Evolutionary conservation across 2,329 filamentous ascomycete genomes (phyloP).

Genomic region (Exophiala dermatitidis): DNA sequence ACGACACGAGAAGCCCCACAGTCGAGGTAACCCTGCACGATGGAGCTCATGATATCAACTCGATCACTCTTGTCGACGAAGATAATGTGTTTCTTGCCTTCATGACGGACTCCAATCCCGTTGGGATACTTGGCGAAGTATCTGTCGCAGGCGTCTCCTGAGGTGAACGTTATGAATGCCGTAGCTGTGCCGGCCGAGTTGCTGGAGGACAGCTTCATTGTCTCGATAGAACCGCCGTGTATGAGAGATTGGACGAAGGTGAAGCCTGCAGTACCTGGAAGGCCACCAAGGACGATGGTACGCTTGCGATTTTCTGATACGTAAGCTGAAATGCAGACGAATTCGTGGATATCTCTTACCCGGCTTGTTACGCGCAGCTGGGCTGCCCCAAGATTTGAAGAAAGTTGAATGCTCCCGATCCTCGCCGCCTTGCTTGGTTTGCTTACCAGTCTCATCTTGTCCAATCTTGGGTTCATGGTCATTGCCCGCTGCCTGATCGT

Average conservation of each 20-base stretch:
- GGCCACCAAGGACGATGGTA: constrained; percentile 32
- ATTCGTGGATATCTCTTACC: constrained; percentile 15
- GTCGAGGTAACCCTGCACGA: constrained; percentile 37
- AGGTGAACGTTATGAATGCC: constrained; percentile 34
- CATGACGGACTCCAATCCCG: constrained; percentile 32
- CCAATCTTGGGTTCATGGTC: background rate
- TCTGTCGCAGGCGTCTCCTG: constrained; percentile 31
- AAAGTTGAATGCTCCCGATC: constrained; percentile 30
- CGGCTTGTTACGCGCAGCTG: constrained; percentile 25
- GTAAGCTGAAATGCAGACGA: constrained; percentile 1
- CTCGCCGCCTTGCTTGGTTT: constrained; percentile 21
- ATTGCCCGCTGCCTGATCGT: background rate
- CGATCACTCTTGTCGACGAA: constrained; percentile 36
- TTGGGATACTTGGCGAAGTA: constrained; percentile 35
- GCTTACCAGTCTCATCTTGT: background rate
- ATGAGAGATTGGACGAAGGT: constrained; percentile 34
- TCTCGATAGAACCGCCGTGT: constrained; percentile 36
- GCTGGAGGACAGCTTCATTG: constrained; percentile 24
- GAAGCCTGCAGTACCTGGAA: constrained; percentile 31
- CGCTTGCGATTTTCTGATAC: constrained; percentile 24
- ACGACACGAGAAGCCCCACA: constrained; percentile 42
- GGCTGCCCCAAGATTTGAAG: constrained; percentile 32
- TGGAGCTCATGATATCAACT: constrained; percentile 37
- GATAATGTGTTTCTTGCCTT: constrained; percentile 29
- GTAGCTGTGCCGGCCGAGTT: constrained; percentile 17